A percentile compares a stretch with the other conserved stretches of the same genome.
Conservation (phyloP, 1,284 basidiomycete genomes). For the Marasmius tenuissimus region DNA sequence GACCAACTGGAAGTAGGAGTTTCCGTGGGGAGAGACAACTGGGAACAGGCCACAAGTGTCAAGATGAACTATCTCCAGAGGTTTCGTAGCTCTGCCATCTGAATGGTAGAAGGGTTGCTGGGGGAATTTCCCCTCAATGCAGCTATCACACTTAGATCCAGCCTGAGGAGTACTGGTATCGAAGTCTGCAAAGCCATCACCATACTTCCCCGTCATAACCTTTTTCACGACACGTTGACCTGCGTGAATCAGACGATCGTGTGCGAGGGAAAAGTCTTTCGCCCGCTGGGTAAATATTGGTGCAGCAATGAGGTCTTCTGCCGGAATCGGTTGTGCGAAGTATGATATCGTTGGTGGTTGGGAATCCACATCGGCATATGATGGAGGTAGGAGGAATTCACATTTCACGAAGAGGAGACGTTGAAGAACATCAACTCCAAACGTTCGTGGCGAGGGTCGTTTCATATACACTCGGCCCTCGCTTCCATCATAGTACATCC, state of each 20-base stretch:
- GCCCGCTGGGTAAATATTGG: background rate
- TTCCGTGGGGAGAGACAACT: background rate
- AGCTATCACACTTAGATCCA: background rate
- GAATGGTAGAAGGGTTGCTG: background rate
- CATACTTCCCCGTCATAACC: background rate
- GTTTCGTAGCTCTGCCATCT: background rate
- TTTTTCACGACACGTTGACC: background rate
- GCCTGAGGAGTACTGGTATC: background rate
- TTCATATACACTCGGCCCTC: background rate
- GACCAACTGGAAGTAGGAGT: background rate
- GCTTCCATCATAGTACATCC: background rate
- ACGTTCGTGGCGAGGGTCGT: background rate
- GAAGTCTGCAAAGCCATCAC: background rate
- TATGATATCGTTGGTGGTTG: background rate
- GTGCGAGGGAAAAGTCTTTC: background rate
- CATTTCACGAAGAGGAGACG: background rate
- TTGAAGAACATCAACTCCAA: background rate
- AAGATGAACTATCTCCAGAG: constrained; percentile 1
- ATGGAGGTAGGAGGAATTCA: background rate
- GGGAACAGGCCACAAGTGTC: constrained; percentile 8
- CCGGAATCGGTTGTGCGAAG: background rate
- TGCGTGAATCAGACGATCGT: background rate
- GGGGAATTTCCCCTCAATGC: background rate
- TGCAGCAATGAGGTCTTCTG: background rate
- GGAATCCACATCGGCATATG: background rate